Evolutionary conservation across 2,329 filamentous ascomycete genomes (phyloP).

Genomic region (Fusarium solani-melongenae): DNA sequence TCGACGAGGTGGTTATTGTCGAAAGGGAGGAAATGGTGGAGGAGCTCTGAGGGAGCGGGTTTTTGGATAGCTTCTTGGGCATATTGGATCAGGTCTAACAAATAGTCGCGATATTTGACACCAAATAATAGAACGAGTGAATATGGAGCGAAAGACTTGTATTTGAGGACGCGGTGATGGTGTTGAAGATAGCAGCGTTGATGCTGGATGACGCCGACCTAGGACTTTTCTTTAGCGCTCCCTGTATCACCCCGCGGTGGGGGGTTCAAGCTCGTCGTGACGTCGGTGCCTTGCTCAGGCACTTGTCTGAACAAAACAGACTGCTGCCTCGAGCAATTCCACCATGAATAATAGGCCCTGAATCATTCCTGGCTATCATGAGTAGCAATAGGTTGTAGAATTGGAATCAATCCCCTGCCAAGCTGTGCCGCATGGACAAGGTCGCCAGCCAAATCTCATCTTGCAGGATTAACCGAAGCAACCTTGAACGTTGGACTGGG

Average conservation of each 20-base stretch:
- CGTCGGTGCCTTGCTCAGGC: constrained; percentile 1
- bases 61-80: constrained; percentile 49
- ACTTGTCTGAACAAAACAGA: neutral
- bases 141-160: neutral
- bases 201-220: constrained; percentile 1
- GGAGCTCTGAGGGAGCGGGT: constrained; percentile 33
- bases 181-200: constrained; percentile 13
- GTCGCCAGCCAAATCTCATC: neutral
- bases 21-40: constrained; percentile 36
- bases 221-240: constrained; percentile 14
- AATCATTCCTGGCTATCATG: neutral
- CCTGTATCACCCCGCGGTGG: constrained; percentile 15
- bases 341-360: neutral
- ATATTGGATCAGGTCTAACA: constrained; percentile 24
- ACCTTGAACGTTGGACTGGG: neutral
- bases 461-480: neutral
- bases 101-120: neutral
- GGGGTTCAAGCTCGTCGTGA: neutral
- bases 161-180: neutral
- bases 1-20: constrained; percentile 41
- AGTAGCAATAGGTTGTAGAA: neutral
- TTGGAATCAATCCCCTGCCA: neutral
- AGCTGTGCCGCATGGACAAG: neutral
- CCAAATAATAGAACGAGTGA: neutral
- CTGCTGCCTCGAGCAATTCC: neutral